A percentile compares a stretch with the other conserved stretches of the same genome.
phyloP scores from a whole-genome alignment of 2,329 filamentous ascomycete genomes.

The Calonectria naviculata region DNA sequence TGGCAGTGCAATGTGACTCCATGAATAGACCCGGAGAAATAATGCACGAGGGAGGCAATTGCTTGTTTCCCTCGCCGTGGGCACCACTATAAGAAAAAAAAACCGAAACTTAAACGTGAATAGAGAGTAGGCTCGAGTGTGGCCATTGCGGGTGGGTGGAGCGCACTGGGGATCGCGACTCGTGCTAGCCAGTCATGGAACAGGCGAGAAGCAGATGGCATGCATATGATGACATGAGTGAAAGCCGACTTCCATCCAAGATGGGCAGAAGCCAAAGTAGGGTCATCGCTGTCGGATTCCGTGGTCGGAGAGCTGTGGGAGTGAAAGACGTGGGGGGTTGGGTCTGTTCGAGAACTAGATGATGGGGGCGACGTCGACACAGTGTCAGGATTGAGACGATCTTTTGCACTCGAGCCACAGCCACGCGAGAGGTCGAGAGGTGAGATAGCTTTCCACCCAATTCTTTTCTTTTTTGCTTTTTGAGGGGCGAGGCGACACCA shows the following conservation, averaged over 20 bases:
- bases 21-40: not conserved
- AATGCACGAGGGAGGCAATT: not conserved
- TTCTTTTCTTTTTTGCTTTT: conserved; percentile 19
- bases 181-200: not conserved
- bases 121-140: not conserved
- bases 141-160: not conserved
- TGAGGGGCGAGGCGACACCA: conserved; percentile 18
- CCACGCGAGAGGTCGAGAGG: not conserved
- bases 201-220: not conserved
- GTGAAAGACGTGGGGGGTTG: conserved; percentile 16
- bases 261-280: not conserved
- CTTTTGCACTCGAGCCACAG: not conserved
- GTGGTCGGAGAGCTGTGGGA: not conserved
- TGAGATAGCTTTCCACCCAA: conserved; percentile 11
- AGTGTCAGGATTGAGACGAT: not conserved
- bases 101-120: not conserved
- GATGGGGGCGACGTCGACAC: not conserved
- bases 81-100: not conserved
- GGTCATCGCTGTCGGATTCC: not conserved
- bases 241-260: not conserved
- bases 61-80: not conserved
- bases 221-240: not conserved
- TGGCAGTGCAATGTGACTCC: conserved; percentile 10
- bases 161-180: conserved; percentile 4
- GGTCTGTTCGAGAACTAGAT: conserved; percentile 8